Evolutionary conservation across 1,284 basidiomycete genomes (phyloP).

Genomic region (Trichosporon coremiiforme): DNA sequence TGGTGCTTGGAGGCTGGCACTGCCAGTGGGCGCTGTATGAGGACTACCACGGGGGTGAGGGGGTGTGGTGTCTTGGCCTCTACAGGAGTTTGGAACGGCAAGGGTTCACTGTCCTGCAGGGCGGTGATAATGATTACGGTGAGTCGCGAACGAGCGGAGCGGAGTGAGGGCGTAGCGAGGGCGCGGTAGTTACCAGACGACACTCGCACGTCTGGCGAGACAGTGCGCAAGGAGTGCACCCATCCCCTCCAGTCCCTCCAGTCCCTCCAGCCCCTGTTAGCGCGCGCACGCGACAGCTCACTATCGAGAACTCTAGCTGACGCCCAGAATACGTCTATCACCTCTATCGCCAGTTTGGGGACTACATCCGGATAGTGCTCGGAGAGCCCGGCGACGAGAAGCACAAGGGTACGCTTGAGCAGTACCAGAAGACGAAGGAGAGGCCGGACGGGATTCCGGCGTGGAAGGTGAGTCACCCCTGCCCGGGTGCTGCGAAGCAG

Average conservation of each 20-base stretch:
- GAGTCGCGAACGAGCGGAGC: constrained; percentile 9
- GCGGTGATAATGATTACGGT: constrained; percentile 35
- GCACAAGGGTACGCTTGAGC: constrained; percentile 21
- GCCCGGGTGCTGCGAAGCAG: too few relatives aligned
- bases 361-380: constrained; percentile 34
- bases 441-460: constrained; percentile 36
- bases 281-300: too few relatives aligned
- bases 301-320: constrained; percentile 9
- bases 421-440: constrained; percentile 28
- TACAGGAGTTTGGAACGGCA: constrained; percentile 30
- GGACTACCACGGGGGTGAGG: constrained; percentile 28
- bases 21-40: constrained; percentile 25
- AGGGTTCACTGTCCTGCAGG: constrained; percentile 37
- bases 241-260: too few relatives aligned
- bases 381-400: constrained; percentile 23
- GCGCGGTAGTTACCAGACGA: too few relatives aligned
- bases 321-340: constrained; percentile 36
- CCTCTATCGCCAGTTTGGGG: constrained; percentile 36
- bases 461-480: constrained; percentile 38
- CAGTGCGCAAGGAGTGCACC: too few relatives aligned
- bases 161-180: not conserved
- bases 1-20: constrained; percentile 24
- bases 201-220: too few relatives aligned
- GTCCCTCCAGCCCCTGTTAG: too few relatives aligned
- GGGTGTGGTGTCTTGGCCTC: constrained; percentile 27